Conservation (phyloP, 106 monocot species). For the Acorus gramineus region DNA sequence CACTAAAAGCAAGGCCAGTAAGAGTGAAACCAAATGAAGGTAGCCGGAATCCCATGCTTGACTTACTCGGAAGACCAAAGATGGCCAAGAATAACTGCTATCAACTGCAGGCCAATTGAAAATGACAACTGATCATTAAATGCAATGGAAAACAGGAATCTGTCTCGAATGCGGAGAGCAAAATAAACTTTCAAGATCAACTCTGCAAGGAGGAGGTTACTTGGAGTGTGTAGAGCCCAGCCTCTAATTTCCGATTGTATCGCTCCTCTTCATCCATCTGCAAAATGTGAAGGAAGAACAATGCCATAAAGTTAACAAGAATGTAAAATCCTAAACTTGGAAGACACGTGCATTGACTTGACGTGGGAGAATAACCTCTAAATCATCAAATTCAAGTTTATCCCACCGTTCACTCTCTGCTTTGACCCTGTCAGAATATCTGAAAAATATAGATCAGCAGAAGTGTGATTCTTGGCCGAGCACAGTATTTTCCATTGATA, state of each 20-base stretch:
- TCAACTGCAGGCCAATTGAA: slow-evolving; percentile 40
- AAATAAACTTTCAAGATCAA: not conserved
- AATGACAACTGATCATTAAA: not conserved
- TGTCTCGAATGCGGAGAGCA: not conserved
- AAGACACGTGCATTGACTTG: not conserved
- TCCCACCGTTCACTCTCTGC: slow-evolving; percentile 59
- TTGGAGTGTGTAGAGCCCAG: slow-evolving; percentile 90
- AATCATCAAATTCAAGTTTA: slow-evolving; percentile 75
- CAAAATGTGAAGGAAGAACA: not conserved
- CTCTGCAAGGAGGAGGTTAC: slow-evolving; percentile 12
- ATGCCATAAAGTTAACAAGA: not conserved
- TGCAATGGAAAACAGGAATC: not conserved
- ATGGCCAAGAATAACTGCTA: slow-evolving; percentile 84
- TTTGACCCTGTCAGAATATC: slow-evolving; percentile 83
- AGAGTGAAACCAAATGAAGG: not conserved
- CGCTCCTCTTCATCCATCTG: slow-evolving; percentile 96
- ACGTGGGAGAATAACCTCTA: slow-evolving; percentile 45
- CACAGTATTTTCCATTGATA: not conserved
- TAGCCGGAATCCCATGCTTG: not conserved
- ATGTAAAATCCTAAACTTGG: not conserved
- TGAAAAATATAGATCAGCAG: slow-evolving; percentile 15
- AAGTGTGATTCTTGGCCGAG: not conserved
- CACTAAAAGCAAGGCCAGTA: too few relatives aligned
- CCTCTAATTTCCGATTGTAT: slow-evolving; percentile 92
- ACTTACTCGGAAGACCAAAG: slow-evolving; percentile 95